These are phyloP conservation scores for Acanthamoeba rhysodes DNA, from an alignment of 208 protist species.

Conservation along the genomic window DNA sequence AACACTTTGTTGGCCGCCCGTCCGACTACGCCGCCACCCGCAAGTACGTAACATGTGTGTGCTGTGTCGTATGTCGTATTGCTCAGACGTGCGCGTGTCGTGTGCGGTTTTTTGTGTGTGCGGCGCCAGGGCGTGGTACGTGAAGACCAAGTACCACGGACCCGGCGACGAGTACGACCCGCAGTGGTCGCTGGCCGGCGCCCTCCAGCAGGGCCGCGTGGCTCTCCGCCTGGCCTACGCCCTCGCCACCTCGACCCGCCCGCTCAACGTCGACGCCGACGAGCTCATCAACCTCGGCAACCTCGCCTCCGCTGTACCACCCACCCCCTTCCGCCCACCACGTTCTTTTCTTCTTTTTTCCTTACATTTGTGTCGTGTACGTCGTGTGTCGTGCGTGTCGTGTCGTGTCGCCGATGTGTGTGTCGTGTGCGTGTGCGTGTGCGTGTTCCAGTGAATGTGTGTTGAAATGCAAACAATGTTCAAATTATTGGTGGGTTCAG, in stretches of 20 bases:
- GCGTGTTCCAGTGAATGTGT: too few relatives aligned
- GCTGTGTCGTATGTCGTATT: too few relatives aligned
- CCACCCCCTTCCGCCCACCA: too few relatives aligned
- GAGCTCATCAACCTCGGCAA: neutral
- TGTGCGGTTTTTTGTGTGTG: neutral
- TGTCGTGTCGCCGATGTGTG: too few relatives aligned
- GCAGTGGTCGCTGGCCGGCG: neutral
- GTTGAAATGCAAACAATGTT: too few relatives aligned
- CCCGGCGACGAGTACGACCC: conserved; percentile 1
- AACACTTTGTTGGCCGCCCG: neutral
- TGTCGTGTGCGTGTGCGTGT: too few relatives aligned
- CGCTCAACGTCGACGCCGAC: neutral
- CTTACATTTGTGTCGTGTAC: too few relatives aligned
- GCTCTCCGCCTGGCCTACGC: conserved; percentile 2
- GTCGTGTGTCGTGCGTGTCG: too few relatives aligned
- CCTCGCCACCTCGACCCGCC: neutral
- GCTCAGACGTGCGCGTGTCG: neutral
- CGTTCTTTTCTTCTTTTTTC: too few relatives aligned
- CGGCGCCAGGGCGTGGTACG: neutral
- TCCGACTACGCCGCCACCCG: neutral
- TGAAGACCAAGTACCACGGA: conserved; percentile 37
- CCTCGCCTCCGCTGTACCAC: neutral
- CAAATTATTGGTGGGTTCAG: too few relatives aligned
- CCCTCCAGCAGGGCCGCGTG: conserved; percentile 24
- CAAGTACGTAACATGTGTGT: neutral